Percentiles rank a stretch among this genome's conserved stretches.
Evolutionary conservation across 257 asterid species (phyloP).

Genomic region (Rhazya stricta): DNA sequence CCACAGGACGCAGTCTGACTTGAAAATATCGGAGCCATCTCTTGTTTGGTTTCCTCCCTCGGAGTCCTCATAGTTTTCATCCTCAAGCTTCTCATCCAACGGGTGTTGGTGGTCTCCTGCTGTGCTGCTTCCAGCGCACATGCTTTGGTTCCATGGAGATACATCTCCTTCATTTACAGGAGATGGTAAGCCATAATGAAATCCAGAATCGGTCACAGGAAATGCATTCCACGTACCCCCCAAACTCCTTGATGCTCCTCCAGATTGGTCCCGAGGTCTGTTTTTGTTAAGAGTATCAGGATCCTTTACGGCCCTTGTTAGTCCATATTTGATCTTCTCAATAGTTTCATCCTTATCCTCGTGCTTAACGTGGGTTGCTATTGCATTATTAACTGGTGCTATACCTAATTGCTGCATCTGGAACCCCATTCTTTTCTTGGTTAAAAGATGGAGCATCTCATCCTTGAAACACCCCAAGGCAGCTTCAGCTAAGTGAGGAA

Average conservation of each 20-base stretch:
- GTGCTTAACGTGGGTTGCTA: conserved; percentile 32
- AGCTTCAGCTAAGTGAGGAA: conserved; percentile 86
- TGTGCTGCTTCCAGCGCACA: conserved; percentile 55
- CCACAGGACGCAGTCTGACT: conserved; percentile 66
- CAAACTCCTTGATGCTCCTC: conserved; percentile 30
- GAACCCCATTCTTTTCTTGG: conserved; percentile 69
- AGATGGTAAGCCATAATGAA: conserved; percentile 42
- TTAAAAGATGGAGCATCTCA: conserved; percentile 92
- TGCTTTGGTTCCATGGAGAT: conserved; percentile 58
- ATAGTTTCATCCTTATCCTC: conserved; percentile 50
- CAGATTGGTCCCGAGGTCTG: conserved; percentile 43
- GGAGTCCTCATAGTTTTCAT: conserved; percentile 34
- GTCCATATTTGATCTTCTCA: conserved; percentile 50
- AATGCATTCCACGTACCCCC: conserved; percentile 31
- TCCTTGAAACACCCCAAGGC: conserved; percentile 95
- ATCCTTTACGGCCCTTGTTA: conserved; percentile 57
- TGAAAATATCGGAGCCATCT: conserved; percentile 44
- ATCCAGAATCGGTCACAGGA: conserved; percentile 40
- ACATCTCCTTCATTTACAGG: conserved; percentile 42
- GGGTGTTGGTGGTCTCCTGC: conserved; percentile 37
- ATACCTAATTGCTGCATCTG: conserved; percentile 52
- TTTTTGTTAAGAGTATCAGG: conserved; percentile 18
- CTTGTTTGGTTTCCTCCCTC: conserved; percentile 35
- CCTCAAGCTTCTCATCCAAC: conserved; percentile 38
- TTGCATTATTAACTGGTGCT: conserved; percentile 12